Evolutionary conservation across 345 rosid species (phyloP).

Genomic region (Eucalyptus curtisii): DNA sequence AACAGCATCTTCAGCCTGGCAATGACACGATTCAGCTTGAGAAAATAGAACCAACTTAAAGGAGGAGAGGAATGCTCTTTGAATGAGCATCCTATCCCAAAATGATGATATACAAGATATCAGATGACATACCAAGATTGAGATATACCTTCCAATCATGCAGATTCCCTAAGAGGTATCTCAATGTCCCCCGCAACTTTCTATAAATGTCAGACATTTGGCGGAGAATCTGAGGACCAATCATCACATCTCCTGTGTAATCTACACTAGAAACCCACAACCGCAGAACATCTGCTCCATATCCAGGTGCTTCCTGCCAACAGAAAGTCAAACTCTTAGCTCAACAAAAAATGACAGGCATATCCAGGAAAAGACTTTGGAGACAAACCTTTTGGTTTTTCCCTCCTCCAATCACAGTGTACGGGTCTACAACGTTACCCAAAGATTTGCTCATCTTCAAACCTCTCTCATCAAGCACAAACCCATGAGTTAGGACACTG

Average conservation of each 20-base stretch:
- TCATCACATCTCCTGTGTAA: constrained; percentile 74
- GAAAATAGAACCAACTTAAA: neutral
- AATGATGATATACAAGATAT: neutral
- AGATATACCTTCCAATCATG: constrained; percentile 86
- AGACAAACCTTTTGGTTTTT: constrained; percentile 53
- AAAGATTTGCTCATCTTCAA: constrained; percentile 96
- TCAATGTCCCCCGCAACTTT: constrained; percentile 83
- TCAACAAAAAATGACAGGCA: neutral
- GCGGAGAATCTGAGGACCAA: constrained; percentile 74
- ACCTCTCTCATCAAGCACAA: constrained; percentile 96
- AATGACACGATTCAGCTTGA: constrained; percentile 3
- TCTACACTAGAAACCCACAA: constrained; percentile 99
- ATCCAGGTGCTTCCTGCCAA: constrained; percentile 80
- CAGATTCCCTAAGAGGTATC: constrained; percentile 87
- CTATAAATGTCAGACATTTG: constrained; percentile 93
- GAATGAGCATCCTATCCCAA: neutral
- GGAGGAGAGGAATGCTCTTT: neutral
- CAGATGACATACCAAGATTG: neutral
- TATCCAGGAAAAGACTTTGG: neutral
- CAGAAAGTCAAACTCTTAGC: constrained; percentile 4
- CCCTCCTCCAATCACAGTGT: constrained; percentile 71
- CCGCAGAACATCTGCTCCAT: constrained; percentile 91
- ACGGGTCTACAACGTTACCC: constrained; percentile 92
- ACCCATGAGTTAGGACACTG: constrained; percentile 85
- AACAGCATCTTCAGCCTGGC: constrained; percentile 67